Base-by-base conservation (phyloP, 768 basidiomycete species). In the Tricholoma sp. region DNA sequence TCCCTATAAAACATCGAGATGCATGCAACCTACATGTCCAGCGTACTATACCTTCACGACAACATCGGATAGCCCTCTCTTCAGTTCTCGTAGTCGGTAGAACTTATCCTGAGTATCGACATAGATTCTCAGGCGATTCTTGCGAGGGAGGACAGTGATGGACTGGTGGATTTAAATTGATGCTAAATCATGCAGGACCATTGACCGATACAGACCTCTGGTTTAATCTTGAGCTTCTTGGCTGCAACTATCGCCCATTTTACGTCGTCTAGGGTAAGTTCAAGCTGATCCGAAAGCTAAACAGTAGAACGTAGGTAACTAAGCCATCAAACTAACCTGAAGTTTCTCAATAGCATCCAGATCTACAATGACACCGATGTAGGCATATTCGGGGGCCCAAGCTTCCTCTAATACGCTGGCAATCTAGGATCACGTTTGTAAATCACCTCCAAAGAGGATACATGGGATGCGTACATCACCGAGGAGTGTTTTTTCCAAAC, bases 401-500 rank as follows among this genome's bases (percentile, higher is more conserved):
- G 94, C 92, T 72, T 98, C 96, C 69, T 98, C 97, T 18, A 99
- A 78, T 12, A 96, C 83, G 31, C 91, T 86, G 0, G 97, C 91
- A 64, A 99, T 79, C 94, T 97, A 59, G 12, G 55, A 22, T 27
- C 55, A 29, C 54, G 51, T 14, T 59, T 19, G 49, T n/a, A 24
- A 41, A 19, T 53, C 46, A n/a, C 46, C n/a, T 32, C 16, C 50
- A 16, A 4, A 49, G 31, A 9, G 19, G 14, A 43, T 18, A 45
- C 29, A 31, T 27, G 9, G 47, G 58, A 41, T 9, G 64, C 85
- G 63, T 63, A 97, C 94, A 74, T 98, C 97, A 59, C 94, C 91
- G 19, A 99, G 76, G 57, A 91, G 80, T 0, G 97, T 98, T 75
- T 94, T 95, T 74, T 99, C 97, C 50, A 99, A 72, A 47, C 97